A percentile compares a stretch with the other conserved stretches of the same genome.
Evolutionary conservation across 2,329 filamentous ascomycete genomes (phyloP).

Genomic region (Fusarium circinatum): DNA sequence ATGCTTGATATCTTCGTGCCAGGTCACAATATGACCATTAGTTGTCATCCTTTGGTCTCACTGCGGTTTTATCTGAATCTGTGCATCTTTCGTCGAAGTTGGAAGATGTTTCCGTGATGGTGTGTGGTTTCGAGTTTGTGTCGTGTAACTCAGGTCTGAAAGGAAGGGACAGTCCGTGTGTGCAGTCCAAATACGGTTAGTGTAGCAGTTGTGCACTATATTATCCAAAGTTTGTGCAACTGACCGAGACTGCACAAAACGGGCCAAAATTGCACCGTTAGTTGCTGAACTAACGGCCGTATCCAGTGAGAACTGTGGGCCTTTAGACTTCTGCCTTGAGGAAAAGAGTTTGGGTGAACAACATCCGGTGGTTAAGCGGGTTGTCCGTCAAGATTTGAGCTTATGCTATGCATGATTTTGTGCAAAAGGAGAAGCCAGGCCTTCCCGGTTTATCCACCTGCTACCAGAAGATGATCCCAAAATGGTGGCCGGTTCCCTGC

Average conservation of each 20-base stretch:
- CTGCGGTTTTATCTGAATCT: conserved; percentile 10
- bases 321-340: not conserved
- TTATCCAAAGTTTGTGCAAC: conserved; percentile 5
- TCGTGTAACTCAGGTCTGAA: not conserved
- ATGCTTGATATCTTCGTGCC: not conserved
- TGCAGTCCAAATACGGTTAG: not conserved
- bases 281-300: not conserved
- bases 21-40: not conserved
- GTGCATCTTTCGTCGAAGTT: not conserved
- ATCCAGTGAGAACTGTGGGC: not conserved
- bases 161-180: not conserved
- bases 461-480: conserved; percentile 21
- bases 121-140: conserved; percentile 38
- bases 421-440: conserved; percentile 25
- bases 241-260: not conserved
- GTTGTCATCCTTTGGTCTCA: conserved; percentile 11
- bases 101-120: conserved; percentile 27
- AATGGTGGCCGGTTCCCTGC: conserved; percentile 32
- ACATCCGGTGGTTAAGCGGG: conserved; percentile 1
- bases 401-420: conserved; percentile 28
- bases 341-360: not conserved
- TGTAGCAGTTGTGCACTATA: conserved; percentile 1
- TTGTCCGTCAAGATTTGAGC: not conserved
- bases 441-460: conserved; percentile 16
- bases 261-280: not conserved